A percentile compares a stretch with the other conserved stretches of the same genome.
Conservation (phyloP, 352 stramenopile genomes). For the Phytophthora europaea region DNA sequence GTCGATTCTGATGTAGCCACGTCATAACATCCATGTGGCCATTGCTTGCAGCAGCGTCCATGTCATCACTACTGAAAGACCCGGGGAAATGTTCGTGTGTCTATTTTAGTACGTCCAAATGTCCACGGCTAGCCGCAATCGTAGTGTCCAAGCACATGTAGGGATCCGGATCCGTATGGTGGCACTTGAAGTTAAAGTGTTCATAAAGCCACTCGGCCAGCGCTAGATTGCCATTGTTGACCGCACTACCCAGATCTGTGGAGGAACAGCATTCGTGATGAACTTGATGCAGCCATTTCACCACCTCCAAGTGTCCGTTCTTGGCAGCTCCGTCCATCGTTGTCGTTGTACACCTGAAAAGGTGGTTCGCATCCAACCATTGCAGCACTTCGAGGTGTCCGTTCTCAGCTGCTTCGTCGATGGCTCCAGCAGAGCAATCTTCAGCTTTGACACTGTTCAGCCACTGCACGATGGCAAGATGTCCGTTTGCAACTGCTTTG, state of each 20-base stretch:
- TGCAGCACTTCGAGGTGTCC: not conserved
- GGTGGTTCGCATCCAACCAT: not conserved
- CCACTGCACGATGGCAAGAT: not conserved
- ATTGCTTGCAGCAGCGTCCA: not conserved
- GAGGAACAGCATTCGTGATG: not conserved
- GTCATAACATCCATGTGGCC: not conserved
- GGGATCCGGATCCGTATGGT: not conserved
- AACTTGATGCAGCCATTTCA: not conserved
- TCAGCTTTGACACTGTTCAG: not conserved
- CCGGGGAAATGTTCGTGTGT: not conserved
- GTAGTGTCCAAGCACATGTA: not conserved
- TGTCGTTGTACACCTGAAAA: not conserved
- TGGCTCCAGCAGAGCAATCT: not conserved
- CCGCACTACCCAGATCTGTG: not conserved
- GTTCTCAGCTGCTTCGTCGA: not conserved
- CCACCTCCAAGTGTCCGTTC: not conserved
- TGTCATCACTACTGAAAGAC: not conserved
- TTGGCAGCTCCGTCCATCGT: not conserved
- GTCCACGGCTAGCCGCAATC: not conserved
- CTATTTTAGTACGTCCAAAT: not conserved
- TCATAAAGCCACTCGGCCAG: not conserved
- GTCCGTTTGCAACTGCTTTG: not conserved
- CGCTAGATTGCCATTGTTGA: not conserved
- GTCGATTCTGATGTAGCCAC: conserved; percentile 4
- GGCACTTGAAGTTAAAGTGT: not conserved